Evolutionary conservation across 1,284 basidiomycete genomes (phyloP).

Genomic region (Cystobasidium slooffiae): DNA sequence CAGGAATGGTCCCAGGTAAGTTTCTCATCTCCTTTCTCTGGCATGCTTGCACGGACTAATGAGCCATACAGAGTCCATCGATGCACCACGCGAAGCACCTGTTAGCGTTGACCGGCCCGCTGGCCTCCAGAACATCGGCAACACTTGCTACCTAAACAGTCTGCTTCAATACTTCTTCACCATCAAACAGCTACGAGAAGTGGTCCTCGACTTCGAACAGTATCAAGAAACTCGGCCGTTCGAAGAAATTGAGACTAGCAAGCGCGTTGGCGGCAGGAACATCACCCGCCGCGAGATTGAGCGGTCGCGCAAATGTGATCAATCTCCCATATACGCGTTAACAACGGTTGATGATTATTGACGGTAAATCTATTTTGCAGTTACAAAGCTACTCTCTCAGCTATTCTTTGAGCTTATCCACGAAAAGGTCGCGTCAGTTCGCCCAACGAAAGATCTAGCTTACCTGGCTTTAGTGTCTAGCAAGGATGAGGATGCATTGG

Average conservation of each 20-base stretch:
- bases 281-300: constrained; percentile 78
- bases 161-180: constrained; percentile 91
- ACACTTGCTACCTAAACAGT: constrained; percentile 91
- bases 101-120: constrained; percentile 48
- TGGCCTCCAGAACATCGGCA: constrained; percentile 66
- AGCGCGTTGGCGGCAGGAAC: constrained; percentile 81
- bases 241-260: constrained; percentile 60
- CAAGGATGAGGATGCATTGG: constrained; percentile 68
- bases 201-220: constrained; percentile 65
- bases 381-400: constrained; percentile 74
- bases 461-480: constrained; percentile 90
- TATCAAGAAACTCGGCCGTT: constrained; percentile 64
- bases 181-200: constrained; percentile 81
- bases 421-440: constrained; percentile 69
- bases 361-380: constrained; percentile 58
- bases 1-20: constrained; percentile 72
- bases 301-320: constrained; percentile 77
- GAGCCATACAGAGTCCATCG: neutral
- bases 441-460: constrained; percentile 81
- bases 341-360: neutral
- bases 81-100: constrained; percentile 38
- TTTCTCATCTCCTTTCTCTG: neutral
- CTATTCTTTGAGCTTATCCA: constrained; percentile 79
- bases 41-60: neutral
- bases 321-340: neutral